Evolutionary conservation across 257 asterid genomes (phyloP).

Genomic region (Fraxinus excelsior): DNA sequence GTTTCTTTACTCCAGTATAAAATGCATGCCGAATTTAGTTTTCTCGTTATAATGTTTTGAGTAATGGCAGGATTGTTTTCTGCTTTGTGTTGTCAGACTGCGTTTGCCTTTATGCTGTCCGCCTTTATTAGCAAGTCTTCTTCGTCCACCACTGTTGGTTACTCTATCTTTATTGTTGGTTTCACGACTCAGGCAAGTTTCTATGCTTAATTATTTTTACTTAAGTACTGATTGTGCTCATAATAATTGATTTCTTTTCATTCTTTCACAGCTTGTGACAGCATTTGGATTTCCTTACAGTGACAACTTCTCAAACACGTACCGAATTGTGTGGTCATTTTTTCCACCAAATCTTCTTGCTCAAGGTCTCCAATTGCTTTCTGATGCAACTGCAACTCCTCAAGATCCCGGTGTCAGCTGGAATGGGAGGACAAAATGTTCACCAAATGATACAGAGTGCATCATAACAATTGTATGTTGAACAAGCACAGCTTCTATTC

Average conservation of each 20-base stretch:
- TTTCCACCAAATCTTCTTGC: slow-evolving; percentile 96
- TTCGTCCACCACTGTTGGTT: slow-evolving; percentile 77
- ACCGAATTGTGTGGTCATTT: slow-evolving; percentile 67
- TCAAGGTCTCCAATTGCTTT: slow-evolving; percentile 71
- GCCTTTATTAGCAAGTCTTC: slow-evolving; percentile 79
- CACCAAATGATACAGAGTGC: slow-evolving; percentile 81
- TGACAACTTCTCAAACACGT: slow-evolving; percentile 40
- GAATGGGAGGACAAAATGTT: slow-evolving; percentile 70
- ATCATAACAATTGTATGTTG: slow-evolving; percentile 66
- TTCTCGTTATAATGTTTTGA: slow-evolving; percentile 9
- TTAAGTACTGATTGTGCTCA: slow-evolving; percentile 19
- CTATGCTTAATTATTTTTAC: slow-evolving; percentile 14
- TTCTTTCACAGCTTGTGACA: slow-evolving; percentile 73
- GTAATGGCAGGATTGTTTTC: slow-evolving; percentile 18
- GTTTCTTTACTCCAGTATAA: slow-evolving; percentile 28
- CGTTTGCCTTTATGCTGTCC: slow-evolving; percentile 78
- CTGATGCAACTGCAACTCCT: slow-evolving; percentile 85
- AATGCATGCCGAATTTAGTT: slow-evolving; percentile 7
- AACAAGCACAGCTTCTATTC: neutral
- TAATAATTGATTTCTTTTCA: slow-evolving; percentile 24
- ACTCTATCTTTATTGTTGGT: slow-evolving; percentile 69
- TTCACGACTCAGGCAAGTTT: slow-evolving; percentile 74
- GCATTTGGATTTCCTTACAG: slow-evolving; percentile 88
- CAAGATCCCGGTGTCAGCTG: slow-evolving; percentile 95
- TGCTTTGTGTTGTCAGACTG: slow-evolving; percentile 54